Evolutionary conservation across 768 basidiomycete genomes (phyloP).

Genomic region (Mrakia blollopis): DNA sequence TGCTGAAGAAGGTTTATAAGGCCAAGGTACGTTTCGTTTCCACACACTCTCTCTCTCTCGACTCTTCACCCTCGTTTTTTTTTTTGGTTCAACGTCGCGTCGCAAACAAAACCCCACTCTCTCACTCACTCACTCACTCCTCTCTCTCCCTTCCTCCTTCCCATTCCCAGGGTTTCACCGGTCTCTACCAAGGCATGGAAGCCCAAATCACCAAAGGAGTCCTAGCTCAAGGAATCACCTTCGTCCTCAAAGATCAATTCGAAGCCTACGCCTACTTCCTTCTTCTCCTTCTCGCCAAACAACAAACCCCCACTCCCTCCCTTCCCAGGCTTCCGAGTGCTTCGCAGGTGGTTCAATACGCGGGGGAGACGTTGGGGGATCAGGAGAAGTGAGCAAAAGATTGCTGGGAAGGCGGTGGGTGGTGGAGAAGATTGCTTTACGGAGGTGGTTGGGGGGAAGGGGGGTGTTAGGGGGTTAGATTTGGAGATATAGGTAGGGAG

Average conservation of each 20-base stretch:
- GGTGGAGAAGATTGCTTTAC: conserved; percentile 23
- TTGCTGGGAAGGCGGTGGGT: conserved; percentile 28
- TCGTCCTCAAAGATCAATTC: conserved; percentile 96
- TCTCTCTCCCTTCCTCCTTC: background rate
- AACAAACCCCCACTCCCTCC: background rate
- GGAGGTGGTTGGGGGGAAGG: conserved; percentile 1
- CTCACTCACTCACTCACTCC: background rate
- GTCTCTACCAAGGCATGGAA: conserved; percentile 98
- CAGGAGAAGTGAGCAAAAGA: background rate
- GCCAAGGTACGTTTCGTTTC: conserved; percentile 47
- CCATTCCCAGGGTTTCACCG: conserved; percentile 57
- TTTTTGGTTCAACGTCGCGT: too few relatives aligned
- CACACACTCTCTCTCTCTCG: background rate
- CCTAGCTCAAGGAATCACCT: conserved; percentile 78
- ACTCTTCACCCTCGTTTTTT: background rate
- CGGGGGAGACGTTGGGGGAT: background rate
- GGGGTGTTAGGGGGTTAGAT: background rate
- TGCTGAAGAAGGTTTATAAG: conserved; percentile 65
- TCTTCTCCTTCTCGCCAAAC: conserved; percentile 20
- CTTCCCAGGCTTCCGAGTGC: background rate
- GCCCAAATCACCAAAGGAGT: conserved; percentile 96
- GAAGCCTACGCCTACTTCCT: conserved; percentile 78
- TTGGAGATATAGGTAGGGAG: too few relatives aligned
- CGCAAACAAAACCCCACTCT: background rate
- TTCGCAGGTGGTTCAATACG: background rate